phyloP scores from a whole-genome alignment of 1,284 basidiomycete genomes.

The Waitea zeae region DNA sequence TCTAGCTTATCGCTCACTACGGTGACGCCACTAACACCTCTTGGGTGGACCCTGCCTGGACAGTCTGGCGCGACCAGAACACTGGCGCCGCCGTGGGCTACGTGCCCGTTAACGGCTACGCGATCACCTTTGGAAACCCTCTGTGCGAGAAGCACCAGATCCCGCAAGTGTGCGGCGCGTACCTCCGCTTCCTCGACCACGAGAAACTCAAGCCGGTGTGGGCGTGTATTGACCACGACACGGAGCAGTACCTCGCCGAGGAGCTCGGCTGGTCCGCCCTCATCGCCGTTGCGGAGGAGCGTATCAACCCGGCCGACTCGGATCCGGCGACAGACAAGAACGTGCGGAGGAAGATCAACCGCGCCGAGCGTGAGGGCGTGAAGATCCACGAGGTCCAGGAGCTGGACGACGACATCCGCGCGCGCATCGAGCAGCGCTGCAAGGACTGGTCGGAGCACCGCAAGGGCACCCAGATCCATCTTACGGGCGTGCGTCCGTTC shows the following conservation, averaged over 20 bases:
- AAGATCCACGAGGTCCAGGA: constrained; percentile 21
- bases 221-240: constrained; percentile 25
- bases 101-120: constrained; percentile 17
- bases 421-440: constrained; percentile 23
- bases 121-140: constrained; percentile 29
- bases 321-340: constrained; percentile 24
- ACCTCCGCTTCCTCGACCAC: constrained; percentile 17
- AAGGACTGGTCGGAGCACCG: constrained; percentile 25
- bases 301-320: constrained; percentile 24
- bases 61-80: constrained; percentile 27
- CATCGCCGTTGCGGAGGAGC: constrained; percentile 31
- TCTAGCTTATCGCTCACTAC: constrained; percentile 30
- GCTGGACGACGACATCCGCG: constrained; percentile 20
- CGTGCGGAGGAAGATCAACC: constrained; percentile 26
- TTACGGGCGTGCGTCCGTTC: constrained; percentile 35
- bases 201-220: constrained; percentile 31
- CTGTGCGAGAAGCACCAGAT: constrained; percentile 26
- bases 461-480: constrained; percentile 35
- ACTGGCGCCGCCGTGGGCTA: constrained; percentile 33
- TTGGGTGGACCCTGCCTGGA: constrained; percentile 36
- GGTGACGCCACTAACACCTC: constrained; percentile 37
- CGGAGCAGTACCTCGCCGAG: constrained; percentile 27
- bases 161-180: constrained; percentile 21
- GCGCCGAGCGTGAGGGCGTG: constrained; percentile 29
- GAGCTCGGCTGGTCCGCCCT: constrained; percentile 30